These are phyloP conservation scores for Bipolaris victoriae DNA, from an alignment of 2,329 filamentous ascomycete genomes.

Conservation along the genomic window DNA sequence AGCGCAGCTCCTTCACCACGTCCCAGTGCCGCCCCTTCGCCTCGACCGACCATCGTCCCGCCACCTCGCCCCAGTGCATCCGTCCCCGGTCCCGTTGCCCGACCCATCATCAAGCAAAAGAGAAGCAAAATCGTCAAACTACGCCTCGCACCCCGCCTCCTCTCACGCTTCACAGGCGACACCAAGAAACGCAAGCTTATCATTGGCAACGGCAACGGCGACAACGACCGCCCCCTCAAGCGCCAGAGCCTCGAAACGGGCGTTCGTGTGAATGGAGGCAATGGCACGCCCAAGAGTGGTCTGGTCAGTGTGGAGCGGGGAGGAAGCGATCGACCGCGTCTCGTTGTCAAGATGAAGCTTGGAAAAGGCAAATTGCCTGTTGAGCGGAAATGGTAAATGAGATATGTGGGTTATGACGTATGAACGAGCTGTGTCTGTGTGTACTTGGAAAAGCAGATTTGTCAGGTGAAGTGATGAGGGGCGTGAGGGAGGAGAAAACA, in stretches of 20 bases:
- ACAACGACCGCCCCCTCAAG: constrained; percentile 35
- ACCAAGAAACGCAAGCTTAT: constrained; percentile 34
- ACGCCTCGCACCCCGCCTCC: constrained; percentile 23
- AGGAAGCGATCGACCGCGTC: constrained; percentile 20
- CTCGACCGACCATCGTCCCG: constrained; percentile 17
- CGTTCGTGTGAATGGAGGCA: constrained; percentile 19
- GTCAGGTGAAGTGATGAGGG: too few species aligned
- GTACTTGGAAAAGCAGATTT: background rate
- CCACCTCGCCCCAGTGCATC: constrained; percentile 10
- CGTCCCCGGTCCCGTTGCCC: constrained; percentile 8
- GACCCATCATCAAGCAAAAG: constrained; percentile 25
- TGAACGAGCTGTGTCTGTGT: background rate
- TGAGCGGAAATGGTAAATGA: background rate
- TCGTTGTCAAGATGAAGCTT: constrained; percentile 33
- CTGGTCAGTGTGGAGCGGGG: constrained; percentile 28
- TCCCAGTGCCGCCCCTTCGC: constrained; percentile 18
- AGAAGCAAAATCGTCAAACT: constrained; percentile 38
- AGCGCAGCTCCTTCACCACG: constrained; percentile 25
- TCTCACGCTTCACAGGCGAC: constrained; percentile 20
- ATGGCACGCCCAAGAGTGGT: constrained; percentile 15
- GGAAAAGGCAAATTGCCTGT: constrained; percentile 19
- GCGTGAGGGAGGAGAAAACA: background rate
- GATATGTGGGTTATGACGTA: background rate
- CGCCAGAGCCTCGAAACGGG: constrained; percentile 37
- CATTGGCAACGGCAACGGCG: constrained; percentile 8